phyloP scores from a whole-genome alignment of 2,329 filamentous ascomycete genomes.

The Penicillium aurantiogriseum region DNA sequence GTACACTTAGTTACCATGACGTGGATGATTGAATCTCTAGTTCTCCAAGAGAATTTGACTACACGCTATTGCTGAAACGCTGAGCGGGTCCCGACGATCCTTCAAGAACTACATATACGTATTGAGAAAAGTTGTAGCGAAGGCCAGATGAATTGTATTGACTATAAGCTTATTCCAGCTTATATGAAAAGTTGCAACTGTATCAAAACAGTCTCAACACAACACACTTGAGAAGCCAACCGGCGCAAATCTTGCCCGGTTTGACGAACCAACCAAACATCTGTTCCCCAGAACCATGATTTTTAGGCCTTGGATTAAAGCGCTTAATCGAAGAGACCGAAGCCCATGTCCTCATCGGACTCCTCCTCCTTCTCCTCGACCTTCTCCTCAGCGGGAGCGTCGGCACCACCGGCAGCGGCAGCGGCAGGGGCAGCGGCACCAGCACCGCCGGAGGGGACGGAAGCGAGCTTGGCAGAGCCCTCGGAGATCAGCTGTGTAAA shows the following conservation, averaged over 20 bases:
- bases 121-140: slow-evolving; percentile 12
- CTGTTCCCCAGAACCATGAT: slow-evolving; percentile 66
- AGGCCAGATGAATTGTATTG: slow-evolving; percentile 39
- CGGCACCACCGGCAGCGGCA: slow-evolving; percentile 66
- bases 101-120: not conserved
- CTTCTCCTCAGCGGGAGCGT: slow-evolving; percentile 64
- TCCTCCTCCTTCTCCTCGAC: slow-evolving; percentile 80
- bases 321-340: slow-evolving; percentile 66
- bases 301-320: slow-evolving; percentile 31
- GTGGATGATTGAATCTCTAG: not conserved
- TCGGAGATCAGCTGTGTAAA: slow-evolving; percentile 75
- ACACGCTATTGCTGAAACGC: slow-evolving; percentile 8
- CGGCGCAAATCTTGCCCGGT: slow-evolving; percentile 30
- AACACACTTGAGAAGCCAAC: slow-evolving; percentile 30
- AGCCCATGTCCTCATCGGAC: slow-evolving; percentile 72
- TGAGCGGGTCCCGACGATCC: not conserved
- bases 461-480: slow-evolving; percentile 91
- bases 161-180: slow-evolving; percentile 35
- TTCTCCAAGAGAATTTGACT: not conserved
- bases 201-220: slow-evolving; percentile 36
- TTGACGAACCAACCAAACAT: slow-evolving; percentile 34
- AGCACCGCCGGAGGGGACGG: slow-evolving; percentile 87
- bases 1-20: not conserved
- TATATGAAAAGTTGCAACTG: slow-evolving; percentile 39
- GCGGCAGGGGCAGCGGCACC: slow-evolving; percentile 48